Base-by-base conservation (phyloP, 352 stramenopile species). In the Pythium folliculosum region DNA sequence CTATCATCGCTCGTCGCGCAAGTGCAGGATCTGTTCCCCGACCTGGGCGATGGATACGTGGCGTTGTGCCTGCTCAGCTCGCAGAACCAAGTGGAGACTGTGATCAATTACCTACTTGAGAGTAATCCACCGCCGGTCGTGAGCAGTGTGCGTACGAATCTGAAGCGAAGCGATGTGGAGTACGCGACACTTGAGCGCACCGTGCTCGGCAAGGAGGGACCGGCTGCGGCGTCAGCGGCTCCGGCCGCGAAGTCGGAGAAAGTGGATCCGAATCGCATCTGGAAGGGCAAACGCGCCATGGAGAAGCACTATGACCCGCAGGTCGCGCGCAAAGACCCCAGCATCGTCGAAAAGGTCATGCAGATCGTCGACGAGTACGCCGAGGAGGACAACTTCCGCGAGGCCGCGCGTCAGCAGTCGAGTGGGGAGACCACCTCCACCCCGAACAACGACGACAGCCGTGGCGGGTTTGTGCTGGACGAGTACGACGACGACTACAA, bases 401-500 rank as follows among this genome's bases (percentile, higher is more conserved):
- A 76, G 37, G 59, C 64, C 17, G 58, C 54, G 14, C 54, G 61
- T 6, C 22, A 55, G 8, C 55, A 52, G 13, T 16, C 38, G 6
- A 30, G 17, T 21, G 21, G 27, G 0, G 27, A 23, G 9, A 48
- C 8, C 7, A 35, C 10, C 8, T 13, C n/a, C 35, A 35, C 43
- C 22, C 22, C 8, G n/a, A n/a, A 7, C 6, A 56, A 19, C 40
- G 50, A 22, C 22, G 32, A 48, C 19, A n/a, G 21, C 27, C 23
- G 30, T n/a, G 43, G n/a, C 23, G 51, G 35, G 0, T 32, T 65
- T 19, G 37, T 72, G 53, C 38, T 72, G 37, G 69, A 76, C 35
- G 69, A 76, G 54, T 76, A 76, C 56, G 64, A 95, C 58, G 87
- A 94, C 67, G 87, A 95, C 60, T 95, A 92, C 74, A 92, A 92